Percentiles rank a stretch among this genome's conserved stretches.
Evolutionary conservation across 1,284 basidiomycete species (phyloP).

Genomic region (Garcileccinum viscosum): DNA sequence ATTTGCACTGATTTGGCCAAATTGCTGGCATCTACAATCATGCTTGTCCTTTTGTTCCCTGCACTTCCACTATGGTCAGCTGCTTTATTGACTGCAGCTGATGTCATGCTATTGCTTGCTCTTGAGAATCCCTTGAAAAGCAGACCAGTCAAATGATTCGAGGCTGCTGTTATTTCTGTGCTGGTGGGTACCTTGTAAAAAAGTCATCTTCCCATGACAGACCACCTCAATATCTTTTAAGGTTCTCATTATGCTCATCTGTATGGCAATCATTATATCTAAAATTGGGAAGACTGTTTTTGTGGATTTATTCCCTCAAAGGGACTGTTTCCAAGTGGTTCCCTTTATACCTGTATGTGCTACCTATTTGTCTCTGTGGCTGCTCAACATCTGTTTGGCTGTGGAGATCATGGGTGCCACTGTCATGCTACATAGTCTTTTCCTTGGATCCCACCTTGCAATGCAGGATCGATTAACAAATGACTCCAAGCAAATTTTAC

Average conservation of each 20-base stretch:
- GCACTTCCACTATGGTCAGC: constrained; percentile 69
- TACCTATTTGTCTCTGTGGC: not conserved
- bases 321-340: constrained; percentile 62
- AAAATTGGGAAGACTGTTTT: constrained; percentile 83
- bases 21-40: constrained; percentile 78
- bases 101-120: constrained; percentile 71
- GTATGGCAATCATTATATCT: constrained; percentile 83
- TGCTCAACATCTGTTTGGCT: constrained; percentile 50
- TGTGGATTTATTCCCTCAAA: constrained; percentile 86
- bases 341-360: constrained; percentile 78
- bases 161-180: constrained; percentile 65
- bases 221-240: constrained; percentile 34
- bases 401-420: constrained; percentile 86
- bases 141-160: constrained; percentile 61
- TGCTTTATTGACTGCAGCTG: constrained; percentile 73
- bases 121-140: constrained; percentile 51
- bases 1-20: constrained; percentile 66
- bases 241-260: constrained; percentile 83
- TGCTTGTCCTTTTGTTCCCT: constrained; percentile 75
- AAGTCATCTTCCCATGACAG: not conserved
- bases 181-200: constrained; percentile 47
- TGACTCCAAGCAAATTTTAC: constrained; percentile 15
- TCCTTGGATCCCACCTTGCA: constrained; percentile 86
- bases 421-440: constrained; percentile 91
- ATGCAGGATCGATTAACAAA: constrained; percentile 73